Evolutionary conservation across 169 alveolate species (phyloP).

Genomic region (Babesia divergens): DNA sequence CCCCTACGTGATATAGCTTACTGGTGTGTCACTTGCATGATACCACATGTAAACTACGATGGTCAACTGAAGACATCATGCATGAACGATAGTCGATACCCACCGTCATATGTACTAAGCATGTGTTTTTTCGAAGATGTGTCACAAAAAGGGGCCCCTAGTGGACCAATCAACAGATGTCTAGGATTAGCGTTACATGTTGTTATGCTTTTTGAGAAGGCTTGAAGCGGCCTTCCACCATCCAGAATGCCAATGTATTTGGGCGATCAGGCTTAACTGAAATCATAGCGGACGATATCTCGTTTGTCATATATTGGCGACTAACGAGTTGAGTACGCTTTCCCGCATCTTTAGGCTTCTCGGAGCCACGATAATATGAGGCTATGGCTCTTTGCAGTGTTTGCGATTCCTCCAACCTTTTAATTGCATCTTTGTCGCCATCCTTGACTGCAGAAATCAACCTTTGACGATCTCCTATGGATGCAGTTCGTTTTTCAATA

Average conservation of each 20-base stretch:
- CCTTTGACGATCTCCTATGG: constrained; percentile 4
- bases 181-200: background rate
- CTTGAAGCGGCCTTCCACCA: constrained; percentile 61
- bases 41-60: too few species aligned
- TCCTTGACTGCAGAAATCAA: background rate
- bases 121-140: too few species aligned
- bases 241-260: constrained; percentile 60
- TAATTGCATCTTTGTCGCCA: constrained; percentile 15
- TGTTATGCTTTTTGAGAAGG: constrained; percentile 7
- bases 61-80: too few species aligned
- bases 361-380: constrained; percentile 6
- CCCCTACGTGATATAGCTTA: too few species aligned
- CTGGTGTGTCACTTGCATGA: too few species aligned
- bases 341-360: background rate
- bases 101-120: too few species aligned
- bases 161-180: too few species aligned
- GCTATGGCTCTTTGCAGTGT: background rate
- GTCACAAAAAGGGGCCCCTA: too few species aligned
- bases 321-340: constrained; percentile 18
- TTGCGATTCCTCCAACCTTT: constrained; percentile 21
- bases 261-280: constrained; percentile 51
- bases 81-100: too few species aligned
- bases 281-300: background rate
- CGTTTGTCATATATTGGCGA: constrained; percentile 27
- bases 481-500: background rate